Evolutionary conservation across 1,284 basidiomycete genomes (phyloP).

Genomic region (Puccinia coronata): DNA sequence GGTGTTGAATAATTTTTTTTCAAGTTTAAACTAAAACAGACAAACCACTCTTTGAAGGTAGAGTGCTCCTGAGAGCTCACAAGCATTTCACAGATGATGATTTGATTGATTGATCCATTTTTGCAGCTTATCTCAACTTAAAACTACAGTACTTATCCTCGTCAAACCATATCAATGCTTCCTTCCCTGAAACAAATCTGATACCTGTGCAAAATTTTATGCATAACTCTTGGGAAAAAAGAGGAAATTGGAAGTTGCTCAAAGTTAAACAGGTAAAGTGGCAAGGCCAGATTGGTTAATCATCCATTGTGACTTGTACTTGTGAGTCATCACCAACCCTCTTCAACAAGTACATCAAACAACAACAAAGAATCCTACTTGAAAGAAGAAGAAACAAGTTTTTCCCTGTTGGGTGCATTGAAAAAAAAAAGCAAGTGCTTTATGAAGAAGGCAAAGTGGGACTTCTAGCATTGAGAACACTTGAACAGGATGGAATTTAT

Average conservation of each 20-base stretch:
- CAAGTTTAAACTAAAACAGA: neutral
- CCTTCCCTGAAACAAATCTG: neutral
- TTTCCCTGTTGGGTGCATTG: neutral
- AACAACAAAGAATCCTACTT: neutral
- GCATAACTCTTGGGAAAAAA: neutral
- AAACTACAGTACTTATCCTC: conserved; percentile 25
- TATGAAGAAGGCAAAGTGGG: neutral
- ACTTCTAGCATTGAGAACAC: conserved; percentile 9
- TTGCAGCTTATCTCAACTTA: conserved; percentile 12
- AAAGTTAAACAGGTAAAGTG: neutral
- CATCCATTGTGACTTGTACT: no score
- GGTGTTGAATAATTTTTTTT: neutral
- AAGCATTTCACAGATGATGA: neutral
- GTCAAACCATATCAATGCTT: neutral
- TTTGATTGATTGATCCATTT: conserved; percentile 12
- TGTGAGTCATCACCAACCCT: neutral
- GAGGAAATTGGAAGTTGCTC: neutral
- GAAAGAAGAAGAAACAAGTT: conserved; percentile 12
- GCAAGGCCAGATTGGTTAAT: neutral
- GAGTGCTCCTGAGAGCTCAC: conserved; percentile 38
- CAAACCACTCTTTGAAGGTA: conserved; percentile 34
- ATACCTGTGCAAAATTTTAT: neutral
- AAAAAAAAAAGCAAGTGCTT: neutral
- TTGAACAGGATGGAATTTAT: conserved; percentile 1
- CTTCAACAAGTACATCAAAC: neutral